Percentiles rank a stretch among this genome's conserved stretches.
Conservation (phyloP, 73 alveolate genomes). For the Halteria grandinella region DNA sequence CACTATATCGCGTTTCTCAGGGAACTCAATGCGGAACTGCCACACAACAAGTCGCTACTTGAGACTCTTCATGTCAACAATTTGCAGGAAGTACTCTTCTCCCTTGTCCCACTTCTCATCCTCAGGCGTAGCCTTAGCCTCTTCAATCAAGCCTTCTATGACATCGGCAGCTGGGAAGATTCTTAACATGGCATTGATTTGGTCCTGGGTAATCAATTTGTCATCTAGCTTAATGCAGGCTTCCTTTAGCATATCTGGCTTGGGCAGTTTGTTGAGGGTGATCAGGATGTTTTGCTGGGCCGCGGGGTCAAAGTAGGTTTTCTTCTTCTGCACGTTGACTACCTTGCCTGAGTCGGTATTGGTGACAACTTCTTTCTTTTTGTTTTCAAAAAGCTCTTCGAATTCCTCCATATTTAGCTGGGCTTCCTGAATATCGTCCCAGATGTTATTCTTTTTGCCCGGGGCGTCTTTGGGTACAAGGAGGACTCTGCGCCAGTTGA, state of each 20-base stretch:
- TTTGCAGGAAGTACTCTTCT: conserved; percentile 77
- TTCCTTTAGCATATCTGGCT: conserved; percentile 15
- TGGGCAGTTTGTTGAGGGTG: conserved; percentile 39
- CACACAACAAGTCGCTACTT: conserved; percentile 78
- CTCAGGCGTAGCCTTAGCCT: conserved; percentile 61
- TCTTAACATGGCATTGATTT: conserved; percentile 24
- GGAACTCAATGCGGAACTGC: conserved; percentile 71
- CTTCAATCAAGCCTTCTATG: conserved; percentile 63
- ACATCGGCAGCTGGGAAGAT: conserved; percentile 33
- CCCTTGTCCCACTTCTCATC: conserved; percentile 83
- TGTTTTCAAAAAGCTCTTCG: conserved; percentile 53
- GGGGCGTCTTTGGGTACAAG: conserved; percentile 30
- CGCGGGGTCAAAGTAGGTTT: conserved; percentile 34
- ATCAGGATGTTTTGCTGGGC: not conserved
- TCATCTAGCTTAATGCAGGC: conserved; percentile 26
- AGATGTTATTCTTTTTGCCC: not conserved
- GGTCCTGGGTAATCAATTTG: not conserved
- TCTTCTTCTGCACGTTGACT: conserved; percentile 35
- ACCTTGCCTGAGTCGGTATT: conserved; percentile 20
- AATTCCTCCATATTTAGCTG: not conserved
- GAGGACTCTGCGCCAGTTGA: conserved; percentile 47
- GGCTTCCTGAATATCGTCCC: conserved; percentile 37
- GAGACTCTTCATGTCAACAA: conserved; percentile 64
- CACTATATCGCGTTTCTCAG: conserved; percentile 58
- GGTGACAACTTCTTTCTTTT: conserved; percentile 15